A percentile compares a stretch with the other conserved stretches of the same genome.
Evolutionary conservation across 2,329 filamentous ascomycete genomes (phyloP).

Genomic region (Mariannaea elegans): DNA sequence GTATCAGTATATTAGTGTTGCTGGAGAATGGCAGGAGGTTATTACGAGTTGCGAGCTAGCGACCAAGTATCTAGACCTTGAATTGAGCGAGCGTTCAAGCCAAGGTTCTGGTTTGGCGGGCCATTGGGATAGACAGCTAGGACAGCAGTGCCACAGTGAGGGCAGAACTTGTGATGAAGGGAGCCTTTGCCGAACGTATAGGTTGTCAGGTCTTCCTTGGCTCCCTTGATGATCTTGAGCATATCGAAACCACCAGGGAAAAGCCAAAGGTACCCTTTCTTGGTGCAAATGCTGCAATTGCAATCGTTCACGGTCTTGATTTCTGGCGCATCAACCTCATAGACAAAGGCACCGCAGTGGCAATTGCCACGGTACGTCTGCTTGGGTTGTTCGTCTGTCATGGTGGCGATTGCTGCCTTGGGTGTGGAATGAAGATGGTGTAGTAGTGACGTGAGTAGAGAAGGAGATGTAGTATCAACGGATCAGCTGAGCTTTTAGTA

Average conservation of each 20-base stretch:
- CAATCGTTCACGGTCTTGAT: slow-evolving; percentile 65
- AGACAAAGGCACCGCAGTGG: slow-evolving; percentile 65
- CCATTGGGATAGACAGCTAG: slow-evolving; percentile 43
- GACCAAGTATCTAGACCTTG: slow-evolving; percentile 55
- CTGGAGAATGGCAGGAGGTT: no score
- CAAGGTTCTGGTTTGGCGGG: slow-evolving; percentile 42
- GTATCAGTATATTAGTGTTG: neutral
- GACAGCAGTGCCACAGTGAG: slow-evolving; percentile 57
- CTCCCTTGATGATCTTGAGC: slow-evolving; percentile 59
- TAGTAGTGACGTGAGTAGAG: neutral
- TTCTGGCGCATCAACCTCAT: slow-evolving; percentile 62
- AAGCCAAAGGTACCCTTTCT: slow-evolving; percentile 56
- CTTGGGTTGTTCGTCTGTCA: slow-evolving; percentile 17
- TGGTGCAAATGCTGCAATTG: slow-evolving; percentile 73
- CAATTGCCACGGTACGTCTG: slow-evolving; percentile 65
- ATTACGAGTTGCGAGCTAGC: slow-evolving; percentile 50
- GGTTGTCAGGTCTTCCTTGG: slow-evolving; percentile 47
- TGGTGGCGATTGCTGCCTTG: neutral
- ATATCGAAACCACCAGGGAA: slow-evolving; percentile 41
- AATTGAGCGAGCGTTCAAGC: slow-evolving; percentile 54
- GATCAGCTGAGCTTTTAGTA: neutral
- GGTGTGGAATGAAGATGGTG: neutral
- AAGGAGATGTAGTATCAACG: neutral
- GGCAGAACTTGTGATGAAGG: slow-evolving; percentile 62
- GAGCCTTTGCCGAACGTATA: slow-evolving; percentile 55